Percentiles rank a stretch among this genome's conserved stretches.
Conservation (phyloP, 257 asterid species). For the Nicotiana paniculata region DNA sequence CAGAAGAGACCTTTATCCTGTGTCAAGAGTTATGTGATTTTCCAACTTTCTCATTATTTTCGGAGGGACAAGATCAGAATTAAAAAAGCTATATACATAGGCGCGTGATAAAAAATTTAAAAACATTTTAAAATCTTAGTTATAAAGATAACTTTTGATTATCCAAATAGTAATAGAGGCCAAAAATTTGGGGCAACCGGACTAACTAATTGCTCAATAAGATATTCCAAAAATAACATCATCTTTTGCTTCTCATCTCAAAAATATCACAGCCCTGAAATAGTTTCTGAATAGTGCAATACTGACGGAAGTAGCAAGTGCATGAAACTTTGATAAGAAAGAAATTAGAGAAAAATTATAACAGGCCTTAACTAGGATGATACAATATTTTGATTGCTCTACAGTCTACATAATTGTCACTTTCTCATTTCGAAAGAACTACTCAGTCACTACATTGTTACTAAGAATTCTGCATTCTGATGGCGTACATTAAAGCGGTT, state of each 20-base stretch:
- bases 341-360: neutral
- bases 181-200: neutral
- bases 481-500: neutral
- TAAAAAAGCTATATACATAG: no score
- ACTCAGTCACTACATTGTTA: neutral
- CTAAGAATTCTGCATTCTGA: neutral
- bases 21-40: no score
- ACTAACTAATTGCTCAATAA: neutral
- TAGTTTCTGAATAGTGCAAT: neutral
- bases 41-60: no score
- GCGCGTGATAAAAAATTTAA: no score
- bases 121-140: neutral
- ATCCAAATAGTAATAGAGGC: neutral
- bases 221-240: neutral
- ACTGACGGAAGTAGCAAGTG: neutral
- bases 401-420: neutral
- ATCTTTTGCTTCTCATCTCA: neutral
- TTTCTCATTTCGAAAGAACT: neutral
- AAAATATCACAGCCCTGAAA: constrained; percentile 1
- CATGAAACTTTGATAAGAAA: neutral
- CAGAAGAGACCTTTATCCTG: no score
- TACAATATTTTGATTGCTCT: neutral
- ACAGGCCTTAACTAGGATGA: neutral
- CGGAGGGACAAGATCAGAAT: no score
- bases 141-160: neutral